These are phyloP conservation scores for Eucalyptus marginata DNA, from an alignment of 345 rosid genomes.

Conservation along the genomic window DNA sequence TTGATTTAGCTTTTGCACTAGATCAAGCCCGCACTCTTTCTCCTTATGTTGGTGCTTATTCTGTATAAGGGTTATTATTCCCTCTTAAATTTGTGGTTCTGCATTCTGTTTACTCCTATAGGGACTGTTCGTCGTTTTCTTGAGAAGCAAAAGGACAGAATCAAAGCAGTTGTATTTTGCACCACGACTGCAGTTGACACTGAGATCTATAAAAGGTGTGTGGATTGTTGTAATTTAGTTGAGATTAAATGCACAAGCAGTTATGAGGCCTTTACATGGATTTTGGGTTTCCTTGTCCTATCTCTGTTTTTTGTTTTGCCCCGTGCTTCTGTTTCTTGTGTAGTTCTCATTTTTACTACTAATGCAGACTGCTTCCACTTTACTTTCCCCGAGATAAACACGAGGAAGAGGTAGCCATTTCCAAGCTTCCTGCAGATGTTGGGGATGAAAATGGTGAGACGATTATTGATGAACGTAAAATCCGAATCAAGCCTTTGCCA, in stretches of 20 bases:
- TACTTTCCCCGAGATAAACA: constrained; percentile 97
- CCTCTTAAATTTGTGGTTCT: background rate
- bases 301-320: background rate
- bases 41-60: background rate
- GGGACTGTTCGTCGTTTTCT: constrained; percentile 94
- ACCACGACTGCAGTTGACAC: constrained; percentile 83
- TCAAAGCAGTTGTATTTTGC: constrained; percentile 87
- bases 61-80: background rate
- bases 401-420: constrained; percentile 87
- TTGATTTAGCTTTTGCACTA: background rate
- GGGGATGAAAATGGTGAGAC: constrained; percentile 99
- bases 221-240: background rate
- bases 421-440: constrained; percentile 97
- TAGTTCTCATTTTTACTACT: background rate
- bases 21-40: background rate
- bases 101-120: constrained; percentile 9
- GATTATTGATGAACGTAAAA: constrained; percentile 87
- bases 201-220: constrained; percentile 84
- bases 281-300: background rate
- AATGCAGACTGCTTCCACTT: constrained; percentile 83
- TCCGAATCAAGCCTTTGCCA: constrained; percentile 90
- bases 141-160: constrained; percentile 89
- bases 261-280: background rate
- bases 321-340: background rate
- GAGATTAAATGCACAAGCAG: background rate